Evolutionary conservation across 2,329 filamentous ascomycete species (phyloP).

Genomic region (Calonectria pauciramosa): DNA sequence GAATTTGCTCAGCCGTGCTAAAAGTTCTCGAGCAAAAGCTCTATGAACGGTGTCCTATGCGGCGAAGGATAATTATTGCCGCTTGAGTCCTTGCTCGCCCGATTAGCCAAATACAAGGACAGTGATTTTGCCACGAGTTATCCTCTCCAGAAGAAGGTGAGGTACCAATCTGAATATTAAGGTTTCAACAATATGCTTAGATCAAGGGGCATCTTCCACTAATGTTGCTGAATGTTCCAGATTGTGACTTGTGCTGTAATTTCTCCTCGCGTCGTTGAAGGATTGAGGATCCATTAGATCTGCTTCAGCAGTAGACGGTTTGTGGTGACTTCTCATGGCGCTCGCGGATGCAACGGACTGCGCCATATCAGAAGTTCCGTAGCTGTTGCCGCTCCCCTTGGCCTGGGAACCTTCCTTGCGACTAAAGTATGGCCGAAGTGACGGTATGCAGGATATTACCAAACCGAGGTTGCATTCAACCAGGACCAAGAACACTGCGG

Average conservation of each 20-base stretch:
- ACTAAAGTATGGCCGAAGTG: conserved; percentile 9
- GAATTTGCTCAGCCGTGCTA: background rate
- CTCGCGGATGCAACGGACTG: background rate
- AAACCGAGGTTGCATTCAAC: conserved; percentile 8
- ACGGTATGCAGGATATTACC: conserved; percentile 2
- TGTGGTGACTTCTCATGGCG: background rate
- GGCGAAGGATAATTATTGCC: background rate
- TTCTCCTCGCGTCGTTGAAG: background rate
- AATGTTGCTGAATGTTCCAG: background rate
- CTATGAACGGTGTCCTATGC: background rate
- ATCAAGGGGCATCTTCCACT: background rate
- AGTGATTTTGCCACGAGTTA: no score
- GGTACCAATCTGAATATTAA: background rate
- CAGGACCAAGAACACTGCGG: background rate
- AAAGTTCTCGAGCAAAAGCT: background rate
- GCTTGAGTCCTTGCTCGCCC: background rate
- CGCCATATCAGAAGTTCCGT: background rate
- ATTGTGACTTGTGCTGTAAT: background rate
- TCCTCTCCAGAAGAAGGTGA: background rate
- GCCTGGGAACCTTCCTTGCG: background rate
- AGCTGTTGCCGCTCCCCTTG: background rate
- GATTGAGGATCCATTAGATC: background rate
- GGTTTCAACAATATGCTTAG: background rate
- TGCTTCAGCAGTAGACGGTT: background rate
- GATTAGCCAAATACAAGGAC: background rate